Conservation (phyloP, 2,329 filamentous ascomycete genomes). For the Epichloe brachyelytri region DNA sequence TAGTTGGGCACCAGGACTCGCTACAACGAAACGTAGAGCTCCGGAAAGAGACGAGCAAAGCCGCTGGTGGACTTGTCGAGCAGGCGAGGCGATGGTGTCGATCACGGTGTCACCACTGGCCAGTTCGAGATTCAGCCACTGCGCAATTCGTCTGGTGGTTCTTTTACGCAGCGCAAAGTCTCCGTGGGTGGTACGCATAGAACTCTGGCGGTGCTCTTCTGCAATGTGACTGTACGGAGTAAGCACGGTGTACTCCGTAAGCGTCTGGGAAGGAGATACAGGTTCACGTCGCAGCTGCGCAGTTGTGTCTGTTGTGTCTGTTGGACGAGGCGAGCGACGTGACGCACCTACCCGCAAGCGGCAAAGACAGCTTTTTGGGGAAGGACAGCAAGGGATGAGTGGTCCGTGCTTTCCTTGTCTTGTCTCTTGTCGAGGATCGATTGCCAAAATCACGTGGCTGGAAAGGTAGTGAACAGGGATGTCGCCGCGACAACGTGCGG, state of each 20-base stretch:
- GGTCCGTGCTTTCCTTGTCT: background rate
- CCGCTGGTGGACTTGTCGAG: background rate
- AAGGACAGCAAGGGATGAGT: background rate
- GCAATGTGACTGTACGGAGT: background rate
- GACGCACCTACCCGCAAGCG: slow-evolving; percentile 6
- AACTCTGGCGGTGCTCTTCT: background rate
- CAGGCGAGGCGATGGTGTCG: background rate
- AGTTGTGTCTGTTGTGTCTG: background rate
- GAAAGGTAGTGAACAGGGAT: background rate
- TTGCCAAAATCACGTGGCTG: background rate
- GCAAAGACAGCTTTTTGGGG: background rate
- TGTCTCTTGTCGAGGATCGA: background rate
- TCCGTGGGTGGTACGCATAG: background rate
- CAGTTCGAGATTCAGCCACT: background rate
- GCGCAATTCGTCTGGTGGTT: background rate
- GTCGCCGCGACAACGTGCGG: too few relatives aligned
- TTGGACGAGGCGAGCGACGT: slow-evolving; percentile 1
- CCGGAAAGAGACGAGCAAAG: background rate
- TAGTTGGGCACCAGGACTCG: background rate
- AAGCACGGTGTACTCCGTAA: background rate
- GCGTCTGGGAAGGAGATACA: background rate
- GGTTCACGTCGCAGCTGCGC: background rate
- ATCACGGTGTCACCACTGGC: too few relatives aligned
- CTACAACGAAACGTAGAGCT: background rate
- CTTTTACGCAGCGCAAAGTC: background rate